Percentiles rank a stretch among this genome's conserved stretches.
phyloP scores from a whole-genome alignment of 495 filamentous ascomycete species.

The Pyrenula aspistea region DNA sequence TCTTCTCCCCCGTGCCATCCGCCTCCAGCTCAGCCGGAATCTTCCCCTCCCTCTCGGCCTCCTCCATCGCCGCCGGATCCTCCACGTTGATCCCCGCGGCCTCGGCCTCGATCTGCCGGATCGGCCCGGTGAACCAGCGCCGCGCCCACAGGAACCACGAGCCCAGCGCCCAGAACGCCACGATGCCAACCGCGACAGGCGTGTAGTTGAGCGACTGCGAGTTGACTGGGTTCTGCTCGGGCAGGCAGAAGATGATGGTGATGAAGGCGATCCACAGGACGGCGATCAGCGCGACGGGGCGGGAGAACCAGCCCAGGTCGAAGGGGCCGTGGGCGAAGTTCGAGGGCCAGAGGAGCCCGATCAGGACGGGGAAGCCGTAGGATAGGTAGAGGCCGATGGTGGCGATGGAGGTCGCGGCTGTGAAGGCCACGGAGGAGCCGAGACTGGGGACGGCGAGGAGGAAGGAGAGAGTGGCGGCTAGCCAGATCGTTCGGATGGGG shows the following conservation, averaged over 20 bases:
- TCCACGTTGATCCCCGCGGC: constrained; percentile 28
- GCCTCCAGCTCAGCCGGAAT: constrained; percentile 7
- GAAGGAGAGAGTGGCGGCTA: constrained; percentile 45
- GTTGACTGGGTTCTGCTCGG: constrained; percentile 45
- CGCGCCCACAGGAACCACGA: constrained; percentile 37
- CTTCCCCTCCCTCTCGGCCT: constrained; percentile 14
- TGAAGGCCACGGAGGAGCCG: constrained; percentile 47
- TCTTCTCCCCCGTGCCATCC: not conserved
- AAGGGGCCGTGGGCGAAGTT: constrained; percentile 39
- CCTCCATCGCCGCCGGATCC: constrained; percentile 36
- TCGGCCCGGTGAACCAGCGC: constrained; percentile 47
- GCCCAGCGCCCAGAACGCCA: constrained; percentile 29
- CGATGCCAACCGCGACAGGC: constrained; percentile 50
- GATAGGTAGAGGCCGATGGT: constrained; percentile 55
- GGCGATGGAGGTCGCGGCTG: constrained; percentile 47
- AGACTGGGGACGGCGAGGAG: constrained; percentile 47
- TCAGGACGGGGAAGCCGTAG: constrained; percentile 53
- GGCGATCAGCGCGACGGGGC: constrained; percentile 38
- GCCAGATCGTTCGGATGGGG: constrained; percentile 39
- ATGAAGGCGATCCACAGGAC: constrained; percentile 42
- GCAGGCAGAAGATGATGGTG: constrained; percentile 52
- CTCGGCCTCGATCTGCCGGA: constrained; percentile 39
- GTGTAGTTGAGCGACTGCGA: constrained; percentile 52
- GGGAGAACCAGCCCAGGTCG: constrained; percentile 40
- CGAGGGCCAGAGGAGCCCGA: constrained; percentile 34